A percentile compares a stretch with the other conserved stretches of the same genome.
These are phyloP conservation scores for Aspergillus quadrilineatus DNA, from an alignment of 2,329 filamentous ascomycete species.

Conservation along the genomic window DNA sequence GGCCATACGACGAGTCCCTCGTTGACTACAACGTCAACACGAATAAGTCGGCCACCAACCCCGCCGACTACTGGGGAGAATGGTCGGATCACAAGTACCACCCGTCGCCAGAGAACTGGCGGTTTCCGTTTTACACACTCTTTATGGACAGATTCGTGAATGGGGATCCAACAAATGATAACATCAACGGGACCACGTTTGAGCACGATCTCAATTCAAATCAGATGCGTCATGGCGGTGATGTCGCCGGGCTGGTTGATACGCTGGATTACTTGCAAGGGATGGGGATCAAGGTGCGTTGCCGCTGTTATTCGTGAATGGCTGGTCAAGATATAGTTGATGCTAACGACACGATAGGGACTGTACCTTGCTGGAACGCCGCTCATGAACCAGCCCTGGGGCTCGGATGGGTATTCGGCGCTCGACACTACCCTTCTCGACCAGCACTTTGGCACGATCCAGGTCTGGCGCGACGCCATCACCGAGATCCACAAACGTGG, in stretches of 20 bases:
- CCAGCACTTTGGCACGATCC: slow-evolving; percentile 60
- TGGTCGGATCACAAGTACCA: slow-evolving; percentile 48
- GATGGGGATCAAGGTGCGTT: slow-evolving; percentile 59
- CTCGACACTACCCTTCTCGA: slow-evolving; percentile 64
- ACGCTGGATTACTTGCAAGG: slow-evolving; percentile 64
- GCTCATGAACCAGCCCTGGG: slow-evolving; percentile 65
- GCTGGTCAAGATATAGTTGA: too few relatives aligned
- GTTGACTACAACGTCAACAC: slow-evolving; percentile 61
- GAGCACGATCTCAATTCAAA: slow-evolving; percentile 62
- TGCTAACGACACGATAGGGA: slow-evolving; percentile 39
- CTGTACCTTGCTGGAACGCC: slow-evolving; percentile 64
- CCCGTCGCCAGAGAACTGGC: slow-evolving; percentile 62
- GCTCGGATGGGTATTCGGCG: slow-evolving; percentile 59
- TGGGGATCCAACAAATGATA: slow-evolving; percentile 63
- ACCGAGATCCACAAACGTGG: slow-evolving; percentile 60
- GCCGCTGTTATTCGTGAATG: too few relatives aligned
- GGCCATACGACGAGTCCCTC: slow-evolving; percentile 52
- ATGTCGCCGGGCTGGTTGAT: slow-evolving; percentile 58
- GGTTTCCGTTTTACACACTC: slow-evolving; percentile 65
- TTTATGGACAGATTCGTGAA: slow-evolving; percentile 66
- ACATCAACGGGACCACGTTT: slow-evolving; percentile 60
- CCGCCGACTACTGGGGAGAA: slow-evolving; percentile 57
- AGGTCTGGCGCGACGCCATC: slow-evolving; percentile 59
- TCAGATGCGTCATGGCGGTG: slow-evolving; percentile 64
- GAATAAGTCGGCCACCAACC: slow-evolving; percentile 55